Evolutionary conservation across 768 basidiomycete species (phyloP), one percentile per base, ranked within the genome.

Genomic region (Hypholoma fasciculare): DNA sequence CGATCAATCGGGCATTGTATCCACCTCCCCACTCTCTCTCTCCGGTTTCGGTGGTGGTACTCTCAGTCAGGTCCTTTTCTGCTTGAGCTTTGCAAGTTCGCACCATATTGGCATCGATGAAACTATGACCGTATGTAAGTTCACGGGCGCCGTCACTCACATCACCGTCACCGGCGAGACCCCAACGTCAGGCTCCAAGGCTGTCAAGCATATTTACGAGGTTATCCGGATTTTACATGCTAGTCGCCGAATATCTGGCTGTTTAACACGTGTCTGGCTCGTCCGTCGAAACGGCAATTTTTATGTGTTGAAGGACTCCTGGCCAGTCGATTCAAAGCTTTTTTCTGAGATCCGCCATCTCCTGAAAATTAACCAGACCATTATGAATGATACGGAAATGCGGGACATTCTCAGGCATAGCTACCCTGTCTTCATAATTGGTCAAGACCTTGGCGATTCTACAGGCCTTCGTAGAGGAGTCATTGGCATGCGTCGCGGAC

Each of bases 331-430:
- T 17, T 19, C 17, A 19, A 38, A 39, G n/a, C 17, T n/a, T 2
- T 39, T 52, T 17, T 52, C 50, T 17, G 50, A 52, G 14, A 52
- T 52, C 38, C 37, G 38, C n/a, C 37, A 39, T 40, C 50, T 52
- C 6, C 6, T 23, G 9, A 40, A 7, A n/a, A 52, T 52, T 9
- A 52, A 52, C 11, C 36, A 19, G n/a, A 39, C 37, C 9, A 38
- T 52, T 11, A 12, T 19, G 11, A 52, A 52, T 7, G 50, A 52
- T 16, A 8, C 12, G 9, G 49, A 50, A 26, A 50, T 50, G 49
- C 38, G 37, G 36, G 17, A 40, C 23, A 40, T 1, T 9, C 36
- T 39, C 38, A 26, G 17, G 17, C 36, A 52, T 9, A 52, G 16
- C 36, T 52, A 52, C 50, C 50, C 50, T 20, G 14, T 20, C 17